A percentile compares a stretch with the other conserved stretches of the same genome.
Conservation (phyloP, 2,329 filamentous ascomycete species). For the Thelonectria blattea region DNA sequence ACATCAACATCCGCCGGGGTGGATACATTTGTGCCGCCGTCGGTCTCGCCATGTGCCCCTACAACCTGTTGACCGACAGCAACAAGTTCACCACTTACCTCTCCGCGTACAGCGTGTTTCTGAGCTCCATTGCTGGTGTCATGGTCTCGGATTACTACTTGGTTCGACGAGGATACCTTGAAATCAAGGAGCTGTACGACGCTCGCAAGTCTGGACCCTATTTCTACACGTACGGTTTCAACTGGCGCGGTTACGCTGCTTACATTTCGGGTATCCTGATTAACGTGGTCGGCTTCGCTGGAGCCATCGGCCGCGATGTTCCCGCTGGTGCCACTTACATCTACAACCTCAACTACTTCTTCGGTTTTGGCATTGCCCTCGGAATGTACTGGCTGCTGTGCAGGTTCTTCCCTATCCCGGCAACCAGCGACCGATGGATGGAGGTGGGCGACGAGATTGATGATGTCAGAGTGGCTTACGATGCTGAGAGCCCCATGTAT, state of each 20-base stretch:
- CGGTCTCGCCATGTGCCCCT: conserved; percentile 86
- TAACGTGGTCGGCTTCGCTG: conserved; percentile 91
- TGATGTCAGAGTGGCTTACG: conserved; percentile 57
- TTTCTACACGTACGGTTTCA: conserved; percentile 74
- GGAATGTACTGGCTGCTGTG: conserved; percentile 74
- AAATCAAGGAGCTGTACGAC: conserved; percentile 80
- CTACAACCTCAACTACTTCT: conserved; percentile 91
- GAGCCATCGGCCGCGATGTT: conserved; percentile 73
- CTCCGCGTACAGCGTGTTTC: conserved; percentile 89
- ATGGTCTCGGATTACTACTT: conserved; percentile 89
- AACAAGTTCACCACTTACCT: conserved; percentile 93
- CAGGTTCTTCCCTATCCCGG: conserved; percentile 73
- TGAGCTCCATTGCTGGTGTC: conserved; percentile 93
- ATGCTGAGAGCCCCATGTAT: conserved; percentile 45
- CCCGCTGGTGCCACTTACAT: conserved; percentile 83
- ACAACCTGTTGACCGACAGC: conserved; percentile 73
- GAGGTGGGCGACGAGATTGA: conserved; percentile 73
- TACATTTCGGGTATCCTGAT: conserved; percentile 85
- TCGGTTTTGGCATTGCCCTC: conserved; percentile 75
- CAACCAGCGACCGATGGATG: conserved; percentile 76
- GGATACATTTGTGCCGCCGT: conserved; percentile 83
- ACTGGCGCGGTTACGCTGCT: conserved; percentile 83
- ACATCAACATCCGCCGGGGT: conserved; percentile 83
- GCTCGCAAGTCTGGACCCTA: conserved; percentile 72
- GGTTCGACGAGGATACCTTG: conserved; percentile 81